Evolutionary conservation across 768 basidiomycete species (phyloP).

Genomic region (Russula lepida): DNA sequence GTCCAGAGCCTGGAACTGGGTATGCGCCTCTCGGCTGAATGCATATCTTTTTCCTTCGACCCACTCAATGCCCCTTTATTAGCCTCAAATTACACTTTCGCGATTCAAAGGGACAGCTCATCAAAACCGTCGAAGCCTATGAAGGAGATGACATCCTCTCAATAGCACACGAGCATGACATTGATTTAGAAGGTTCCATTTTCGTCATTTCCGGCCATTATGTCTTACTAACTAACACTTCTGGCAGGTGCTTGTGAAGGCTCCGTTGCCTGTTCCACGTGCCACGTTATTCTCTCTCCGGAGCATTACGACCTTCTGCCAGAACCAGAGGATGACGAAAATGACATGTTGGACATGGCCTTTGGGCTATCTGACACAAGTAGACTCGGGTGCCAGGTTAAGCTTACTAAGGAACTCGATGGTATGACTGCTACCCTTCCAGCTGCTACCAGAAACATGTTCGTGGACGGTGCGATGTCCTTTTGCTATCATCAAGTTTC

Average conservation of each 20-base stretch:
- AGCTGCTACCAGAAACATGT: slow-evolving; percentile 93
- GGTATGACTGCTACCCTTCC: slow-evolving; percentile 82
- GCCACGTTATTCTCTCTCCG: slow-evolving; percentile 80
- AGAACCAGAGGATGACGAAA: slow-evolving; percentile 96
- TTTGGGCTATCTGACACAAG: slow-evolving; percentile 96
- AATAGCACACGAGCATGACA: slow-evolving; percentile 90
- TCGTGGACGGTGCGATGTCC: slow-evolving; percentile 69
- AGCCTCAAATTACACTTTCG: slow-evolving; percentile 89
- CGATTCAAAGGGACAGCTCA: slow-evolving; percentile 72
- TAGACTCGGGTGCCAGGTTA: slow-evolving; percentile 68
- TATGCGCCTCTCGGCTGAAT: slow-evolving; percentile 26
- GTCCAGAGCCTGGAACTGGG: slow-evolving; percentile 65
- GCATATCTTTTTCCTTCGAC: too few species aligned
- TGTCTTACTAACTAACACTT: background rate
- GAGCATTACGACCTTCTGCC: slow-evolving; percentile 81
- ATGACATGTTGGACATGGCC: slow-evolving; percentile 97
- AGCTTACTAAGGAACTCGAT: slow-evolving; percentile 72
- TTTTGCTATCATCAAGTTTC: background rate
- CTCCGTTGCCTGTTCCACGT: slow-evolving; percentile 94
- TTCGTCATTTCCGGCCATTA: background rate
- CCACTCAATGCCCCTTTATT: slow-evolving; percentile 27
- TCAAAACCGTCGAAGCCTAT: slow-evolving; percentile 85
- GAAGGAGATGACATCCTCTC: slow-evolving; percentile 91
- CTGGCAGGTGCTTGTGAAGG: slow-evolving; percentile 90
- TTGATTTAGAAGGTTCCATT: slow-evolving; percentile 81